Conservation (phyloP, 305 asterid species). For the Lippia alba region DNA sequence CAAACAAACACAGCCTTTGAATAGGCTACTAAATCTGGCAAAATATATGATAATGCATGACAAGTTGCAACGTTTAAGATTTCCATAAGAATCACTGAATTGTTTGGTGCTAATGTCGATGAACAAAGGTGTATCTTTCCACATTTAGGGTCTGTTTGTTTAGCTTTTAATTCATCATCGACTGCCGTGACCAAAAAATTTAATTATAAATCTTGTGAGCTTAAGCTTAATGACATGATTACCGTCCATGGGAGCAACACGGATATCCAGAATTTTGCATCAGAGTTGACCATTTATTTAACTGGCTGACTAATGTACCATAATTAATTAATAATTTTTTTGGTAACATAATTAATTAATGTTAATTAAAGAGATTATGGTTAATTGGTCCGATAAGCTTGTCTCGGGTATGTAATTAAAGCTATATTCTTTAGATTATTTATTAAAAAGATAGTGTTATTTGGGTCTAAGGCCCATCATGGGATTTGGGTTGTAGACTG, state of each 20-base stretch:
- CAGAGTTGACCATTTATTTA: slow-evolving; percentile 14
- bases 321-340: neutral
- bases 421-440: neutral
- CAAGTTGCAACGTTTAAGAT: slow-evolving; percentile 10
- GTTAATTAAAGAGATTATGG: slow-evolving; percentile 1
- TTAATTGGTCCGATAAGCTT: slow-evolving; percentile 1
- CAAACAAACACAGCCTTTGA: neutral
- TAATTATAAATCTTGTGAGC: slow-evolving; percentile 7
- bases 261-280: slow-evolving; percentile 18
- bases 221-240: slow-evolving; percentile 19
- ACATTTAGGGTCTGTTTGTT: neutral
- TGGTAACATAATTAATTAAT: neutral
- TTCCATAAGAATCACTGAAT: slow-evolving; percentile 4
- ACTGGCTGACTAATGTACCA: neutral
- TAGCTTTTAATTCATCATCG: neutral
- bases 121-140: slow-evolving; percentile 18
- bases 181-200: slow-evolving; percentile 2
- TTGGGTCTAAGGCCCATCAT: neutral
- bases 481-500: neutral
- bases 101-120: slow-evolving; percentile 17
- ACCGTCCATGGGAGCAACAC: slow-evolving; percentile 20
- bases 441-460: neutral
- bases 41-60: neutral
- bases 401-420: neutral
- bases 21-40: neutral